Percentiles rank a stretch among this genome's conserved stretches.
Evolutionary conservation across 768 basidiomycete genomes (phyloP).

Genomic region (Trametes cubensis): DNA sequence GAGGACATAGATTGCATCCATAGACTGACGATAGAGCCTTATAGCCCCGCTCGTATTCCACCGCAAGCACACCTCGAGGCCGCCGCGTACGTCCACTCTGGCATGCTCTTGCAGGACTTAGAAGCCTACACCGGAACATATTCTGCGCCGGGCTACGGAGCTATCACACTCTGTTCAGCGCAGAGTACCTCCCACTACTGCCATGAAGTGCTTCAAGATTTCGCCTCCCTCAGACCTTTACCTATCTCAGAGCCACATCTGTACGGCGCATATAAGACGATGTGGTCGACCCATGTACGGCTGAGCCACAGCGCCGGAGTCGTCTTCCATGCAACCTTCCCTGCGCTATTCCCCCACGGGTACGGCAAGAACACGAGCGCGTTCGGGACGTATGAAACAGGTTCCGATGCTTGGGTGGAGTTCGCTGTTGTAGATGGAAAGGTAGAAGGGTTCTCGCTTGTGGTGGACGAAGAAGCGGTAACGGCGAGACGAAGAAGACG

Average conservation of each 20-base stretch:
- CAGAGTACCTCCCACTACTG: constrained; percentile 31
- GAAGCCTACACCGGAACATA: constrained; percentile 42
- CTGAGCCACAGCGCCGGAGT: constrained; percentile 25
- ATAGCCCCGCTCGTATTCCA: not conserved
- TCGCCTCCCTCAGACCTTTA: constrained; percentile 22
- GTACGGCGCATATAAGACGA: constrained; percentile 17
- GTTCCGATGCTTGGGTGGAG: constrained; percentile 3
- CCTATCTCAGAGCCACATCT: not conserved
- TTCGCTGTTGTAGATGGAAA: not conserved
- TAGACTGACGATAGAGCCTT: not conserved
- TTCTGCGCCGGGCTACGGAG: constrained; percentile 41
- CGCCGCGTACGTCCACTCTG: too few relatives aligned
- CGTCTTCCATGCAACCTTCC: constrained; percentile 29
- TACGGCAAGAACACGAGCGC: constrained; percentile 35
- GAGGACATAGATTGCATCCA: too few relatives aligned
- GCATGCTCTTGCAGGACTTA: constrained; percentile 15
- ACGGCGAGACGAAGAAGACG: not conserved
- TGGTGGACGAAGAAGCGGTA: constrained; percentile 8
- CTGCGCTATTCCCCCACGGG: constrained; percentile 39
- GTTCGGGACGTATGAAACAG: constrained; percentile 18
- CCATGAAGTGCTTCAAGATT: constrained; percentile 33
- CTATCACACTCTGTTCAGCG: constrained; percentile 41
- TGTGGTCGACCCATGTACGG: constrained; percentile 44
- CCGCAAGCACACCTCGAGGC: not conserved
- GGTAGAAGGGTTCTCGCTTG: constrained; percentile 11